A percentile compares a stretch with the other conserved stretches of the same genome.
phyloP scores from a whole-genome alignment of 371 early-diverging fungal genomes.

The Mucor lusitanicus region DNA sequence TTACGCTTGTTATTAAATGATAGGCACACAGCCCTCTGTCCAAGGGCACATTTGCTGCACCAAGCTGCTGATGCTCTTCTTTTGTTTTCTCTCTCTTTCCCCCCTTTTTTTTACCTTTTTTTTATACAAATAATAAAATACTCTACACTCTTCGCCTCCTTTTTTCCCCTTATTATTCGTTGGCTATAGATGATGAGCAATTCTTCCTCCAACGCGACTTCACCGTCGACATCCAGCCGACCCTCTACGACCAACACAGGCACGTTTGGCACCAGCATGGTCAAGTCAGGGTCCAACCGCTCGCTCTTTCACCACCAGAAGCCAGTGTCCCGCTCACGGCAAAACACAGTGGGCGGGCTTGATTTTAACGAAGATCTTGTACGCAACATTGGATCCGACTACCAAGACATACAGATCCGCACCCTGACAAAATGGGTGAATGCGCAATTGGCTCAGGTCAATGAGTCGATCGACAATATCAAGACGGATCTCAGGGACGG shows the following conservation, averaged over 20 bases:
- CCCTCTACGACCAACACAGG: constrained; percentile 3
- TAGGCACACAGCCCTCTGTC: neutral
- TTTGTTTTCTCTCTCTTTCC: neutral
- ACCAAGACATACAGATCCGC: constrained; percentile 70
- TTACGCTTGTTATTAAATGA: neutral
- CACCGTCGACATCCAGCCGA: constrained; percentile 22
- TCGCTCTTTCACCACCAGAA: constrained; percentile 25
- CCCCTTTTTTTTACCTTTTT: neutral
- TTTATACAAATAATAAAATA: neutral
- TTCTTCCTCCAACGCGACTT: constrained; percentile 25
- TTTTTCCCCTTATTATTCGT: neutral
- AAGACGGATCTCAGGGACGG: constrained; percentile 70
- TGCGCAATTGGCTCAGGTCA: constrained; percentile 58
- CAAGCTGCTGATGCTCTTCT: neutral
- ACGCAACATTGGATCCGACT: constrained; percentile 49
- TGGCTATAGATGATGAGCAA: constrained; percentile 20
- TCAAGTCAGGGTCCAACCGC: constrained; percentile 21
- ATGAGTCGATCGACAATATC: constrained; percentile 43
- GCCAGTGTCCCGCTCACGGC: constrained; percentile 23
- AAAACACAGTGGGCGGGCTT: constrained; percentile 23
- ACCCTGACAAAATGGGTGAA: constrained; percentile 88
- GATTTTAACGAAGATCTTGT: constrained; percentile 31
- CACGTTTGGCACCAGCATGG: constrained; percentile 12
- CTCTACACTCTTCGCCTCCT: neutral
- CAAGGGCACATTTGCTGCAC: neutral